These are phyloP conservation scores for Oxytropis ochrocephala DNA, from an alignment of 306 rosid genomes.

Conservation along the genomic window DNA sequence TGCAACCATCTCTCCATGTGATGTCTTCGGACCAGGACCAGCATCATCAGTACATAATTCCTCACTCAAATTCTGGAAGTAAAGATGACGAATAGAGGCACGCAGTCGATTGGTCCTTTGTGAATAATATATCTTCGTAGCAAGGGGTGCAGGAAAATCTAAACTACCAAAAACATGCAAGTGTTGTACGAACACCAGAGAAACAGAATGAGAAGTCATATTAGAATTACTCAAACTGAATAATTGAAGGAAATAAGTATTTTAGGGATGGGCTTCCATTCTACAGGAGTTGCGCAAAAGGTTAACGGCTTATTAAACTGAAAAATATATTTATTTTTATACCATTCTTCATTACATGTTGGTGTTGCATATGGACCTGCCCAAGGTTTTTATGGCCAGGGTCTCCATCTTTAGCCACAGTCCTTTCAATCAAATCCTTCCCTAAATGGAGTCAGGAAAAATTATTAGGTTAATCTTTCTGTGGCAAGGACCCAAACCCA, in stretches of 20 bases:
- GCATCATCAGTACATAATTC: conserved; percentile 34
- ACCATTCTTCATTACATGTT: conserved; percentile 34
- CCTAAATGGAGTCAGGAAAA: conserved; percentile 32
- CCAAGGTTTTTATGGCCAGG: conserved; percentile 25
- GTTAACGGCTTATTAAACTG: neutral
- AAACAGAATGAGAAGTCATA: neutral
- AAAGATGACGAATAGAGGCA: conserved; percentile 55
- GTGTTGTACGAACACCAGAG: conserved; percentile 1
- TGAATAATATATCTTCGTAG: conserved; percentile 81
- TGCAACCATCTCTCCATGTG: conserved; percentile 24
- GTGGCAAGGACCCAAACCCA: neutral
- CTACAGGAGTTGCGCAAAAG: conserved; percentile 15
- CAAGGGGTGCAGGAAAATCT: conserved; percentile 85
- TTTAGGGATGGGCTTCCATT: conserved; percentile 13
- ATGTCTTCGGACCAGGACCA: conserved; percentile 33
- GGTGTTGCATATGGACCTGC: conserved; percentile 29
- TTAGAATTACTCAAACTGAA: conserved; percentile 17
- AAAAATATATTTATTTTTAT: conserved; percentile 1
- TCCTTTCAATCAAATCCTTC: conserved; percentile 28
- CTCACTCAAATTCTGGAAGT: conserved; percentile 47
- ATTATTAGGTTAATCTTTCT: conserved; percentile 2
- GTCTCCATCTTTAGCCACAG: conserved; percentile 23
- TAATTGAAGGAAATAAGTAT: conserved; percentile 9
- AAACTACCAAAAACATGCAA: conserved; percentile 24
- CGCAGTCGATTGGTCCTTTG: conserved; percentile 73